A percentile compares a stretch with the other conserved stretches of the same genome.
Evolutionary conservation across 768 basidiomycete species (phyloP).

Genomic region (Suillus bovinus): DNA sequence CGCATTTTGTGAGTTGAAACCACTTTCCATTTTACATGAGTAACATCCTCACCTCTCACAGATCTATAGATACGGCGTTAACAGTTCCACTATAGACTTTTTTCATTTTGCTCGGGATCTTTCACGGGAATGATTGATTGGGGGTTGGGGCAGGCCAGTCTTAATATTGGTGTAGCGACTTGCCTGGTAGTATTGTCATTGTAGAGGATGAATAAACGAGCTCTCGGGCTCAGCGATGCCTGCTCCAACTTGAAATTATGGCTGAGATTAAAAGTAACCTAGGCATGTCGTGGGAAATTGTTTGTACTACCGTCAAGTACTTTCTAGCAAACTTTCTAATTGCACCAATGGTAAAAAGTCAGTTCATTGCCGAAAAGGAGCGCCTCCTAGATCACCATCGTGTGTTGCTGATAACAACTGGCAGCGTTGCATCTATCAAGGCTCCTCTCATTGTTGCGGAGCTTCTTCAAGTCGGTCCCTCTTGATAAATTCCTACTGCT

Average conservation of each 20-base stretch:
- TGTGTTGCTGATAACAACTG: conserved; percentile 83
- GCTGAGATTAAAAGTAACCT: too few species aligned
- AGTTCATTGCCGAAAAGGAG: conserved; percentile 29
- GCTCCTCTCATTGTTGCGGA: conserved; percentile 85
- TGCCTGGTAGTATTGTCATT: not conserved
- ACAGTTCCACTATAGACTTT: conserved; percentile 90
- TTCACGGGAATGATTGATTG: conserved; percentile 26
- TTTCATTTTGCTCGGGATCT: conserved; percentile 90
- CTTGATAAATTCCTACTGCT: not conserved
- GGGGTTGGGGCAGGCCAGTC: conserved; percentile 13
- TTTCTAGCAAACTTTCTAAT: not conserved
- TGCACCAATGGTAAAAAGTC: conserved; percentile 5
- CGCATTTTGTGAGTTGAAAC: conserved; percentile 80
- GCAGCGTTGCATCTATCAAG: conserved; percentile 96
- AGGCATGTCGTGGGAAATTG: too few species aligned
- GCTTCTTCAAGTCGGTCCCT: conserved; percentile 52
- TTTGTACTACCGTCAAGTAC: too few species aligned
- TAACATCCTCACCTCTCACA: conserved; percentile 29
- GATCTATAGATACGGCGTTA: conserved; percentile 93
- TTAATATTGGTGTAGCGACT: not conserved
- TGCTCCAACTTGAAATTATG: too few species aligned
- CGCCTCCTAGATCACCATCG: conserved; percentile 39
- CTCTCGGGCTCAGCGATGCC: too few species aligned
- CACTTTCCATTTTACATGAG: conserved; percentile 4
- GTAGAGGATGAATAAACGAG: not conserved